phyloP scores from a whole-genome alignment of 176 grass and related monocot species.

The Phoenix dactylifera region DNA sequence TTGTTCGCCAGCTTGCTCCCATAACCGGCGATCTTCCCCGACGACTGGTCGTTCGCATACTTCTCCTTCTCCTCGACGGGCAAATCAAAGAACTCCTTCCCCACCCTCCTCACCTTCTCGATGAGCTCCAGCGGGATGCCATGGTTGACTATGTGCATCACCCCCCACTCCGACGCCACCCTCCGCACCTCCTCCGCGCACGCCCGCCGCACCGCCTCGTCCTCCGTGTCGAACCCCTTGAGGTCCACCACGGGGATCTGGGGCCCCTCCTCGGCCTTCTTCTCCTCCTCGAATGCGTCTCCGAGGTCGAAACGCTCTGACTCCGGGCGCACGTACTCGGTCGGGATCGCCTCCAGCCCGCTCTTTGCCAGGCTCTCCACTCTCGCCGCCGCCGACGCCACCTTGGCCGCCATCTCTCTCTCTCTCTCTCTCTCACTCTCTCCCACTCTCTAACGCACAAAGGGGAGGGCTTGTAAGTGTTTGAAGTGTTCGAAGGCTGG shows the following conservation, averaged over 20 bases:
- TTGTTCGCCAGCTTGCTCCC: conserved; percentile 66
- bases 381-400: conserved; percentile 2
- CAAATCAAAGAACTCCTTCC: conserved; percentile 54
- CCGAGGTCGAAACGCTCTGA: conserved; percentile 56
- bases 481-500: too few species aligned
- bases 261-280: conserved; percentile 4
- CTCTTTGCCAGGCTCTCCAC: conserved; percentile 57
- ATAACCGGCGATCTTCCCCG: conserved; percentile 54
- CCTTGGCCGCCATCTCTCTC: conserved; percentile 7
- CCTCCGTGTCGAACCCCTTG: conserved; percentile 19
- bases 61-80: conserved; percentile 57
- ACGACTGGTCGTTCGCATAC: conserved; percentile 67
- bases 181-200: conserved; percentile 43
- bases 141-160: conserved; percentile 79
- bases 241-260: conserved; percentile 75
- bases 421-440: neutral
- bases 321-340: conserved; percentile 64
- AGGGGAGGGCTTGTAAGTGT: too few species aligned
- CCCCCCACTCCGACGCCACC: conserved; percentile 72
- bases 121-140: conserved; percentile 38
- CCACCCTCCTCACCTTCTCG: conserved; percentile 37
- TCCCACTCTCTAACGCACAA: too few species aligned
- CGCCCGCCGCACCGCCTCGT: neutral
- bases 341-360: conserved; percentile 39
- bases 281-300: conserved; percentile 53